Evolutionary conservation across 2,329 filamentous ascomycete genomes (phyloP).

Genomic region (Trichophyton mentagrophytes): DNA sequence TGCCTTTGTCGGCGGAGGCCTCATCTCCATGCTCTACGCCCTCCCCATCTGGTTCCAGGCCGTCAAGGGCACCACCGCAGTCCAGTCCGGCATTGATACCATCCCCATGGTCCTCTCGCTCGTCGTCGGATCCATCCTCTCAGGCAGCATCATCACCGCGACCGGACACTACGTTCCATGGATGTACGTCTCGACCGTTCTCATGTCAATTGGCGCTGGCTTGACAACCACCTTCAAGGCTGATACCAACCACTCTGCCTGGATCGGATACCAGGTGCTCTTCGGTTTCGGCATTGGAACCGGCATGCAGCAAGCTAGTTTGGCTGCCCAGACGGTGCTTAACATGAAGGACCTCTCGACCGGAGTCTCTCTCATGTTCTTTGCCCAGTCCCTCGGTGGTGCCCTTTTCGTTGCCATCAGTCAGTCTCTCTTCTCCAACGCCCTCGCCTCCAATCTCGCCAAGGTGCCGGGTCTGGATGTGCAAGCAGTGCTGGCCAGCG

Average conservation of each 20-base stretch:
- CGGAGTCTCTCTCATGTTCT: not conserved
- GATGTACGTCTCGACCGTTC: slow-evolving; percentile 13
- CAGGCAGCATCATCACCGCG: slow-evolving; percentile 2
- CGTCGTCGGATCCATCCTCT: slow-evolving; percentile 14
- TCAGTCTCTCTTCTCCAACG: slow-evolving; percentile 13
- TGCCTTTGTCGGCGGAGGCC: not conserved
- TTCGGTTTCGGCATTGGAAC: slow-evolving; percentile 15
- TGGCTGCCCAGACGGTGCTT: slow-evolving; percentile 16
- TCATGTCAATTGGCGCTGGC: slow-evolving; percentile 19
- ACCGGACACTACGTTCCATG: slow-evolving; percentile 16
- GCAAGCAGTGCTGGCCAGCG: slow-evolving; percentile 30
- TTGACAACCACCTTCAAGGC: slow-evolving; percentile 19
- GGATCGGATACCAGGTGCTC: slow-evolving; percentile 18
- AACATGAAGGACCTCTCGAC: slow-evolving; percentile 12
- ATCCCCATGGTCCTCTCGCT: slow-evolving; percentile 27
- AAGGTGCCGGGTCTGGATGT: slow-evolving; percentile 30
- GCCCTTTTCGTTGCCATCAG: slow-evolving; percentile 15
- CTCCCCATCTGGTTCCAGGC: slow-evolving; percentile 31
- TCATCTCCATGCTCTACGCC: slow-evolving; percentile 5
- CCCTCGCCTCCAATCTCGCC: slow-evolving; percentile 6
- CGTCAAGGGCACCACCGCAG: slow-evolving; percentile 28
- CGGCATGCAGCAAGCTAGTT: slow-evolving; percentile 11
- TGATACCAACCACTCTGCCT: slow-evolving; percentile 12
- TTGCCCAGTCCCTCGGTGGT: slow-evolving; percentile 13
- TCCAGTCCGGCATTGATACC: slow-evolving; percentile 22